Percentiles rank a stretch among this genome's conserved stretches.
Evolutionary conservation across 768 basidiomycete species (phyloP).

Genomic region (Podaxis sp.): DNA sequence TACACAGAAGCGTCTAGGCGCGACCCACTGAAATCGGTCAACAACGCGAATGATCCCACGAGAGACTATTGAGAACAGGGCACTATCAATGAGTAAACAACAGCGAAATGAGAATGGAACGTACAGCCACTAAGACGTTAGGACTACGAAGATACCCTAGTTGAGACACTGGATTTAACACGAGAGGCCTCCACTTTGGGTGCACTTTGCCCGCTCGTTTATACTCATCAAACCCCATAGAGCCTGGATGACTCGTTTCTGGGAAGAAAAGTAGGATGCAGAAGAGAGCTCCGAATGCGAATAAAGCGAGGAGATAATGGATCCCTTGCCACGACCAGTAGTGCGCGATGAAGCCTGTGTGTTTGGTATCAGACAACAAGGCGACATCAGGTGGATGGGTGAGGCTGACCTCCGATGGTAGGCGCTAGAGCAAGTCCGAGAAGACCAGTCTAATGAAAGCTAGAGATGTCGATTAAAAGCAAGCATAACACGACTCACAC

Average conservation of each 20-base stretch:
- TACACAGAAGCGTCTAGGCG: background rate
- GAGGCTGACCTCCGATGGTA: conserved; percentile 46
- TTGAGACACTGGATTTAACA: conserved; percentile 54
- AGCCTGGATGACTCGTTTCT: conserved; percentile 64
- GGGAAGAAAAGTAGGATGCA: conserved; percentile 49
- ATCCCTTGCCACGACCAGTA: conserved; percentile 62
- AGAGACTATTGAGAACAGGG: conserved; percentile 12
- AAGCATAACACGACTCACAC: conserved; percentile 29
- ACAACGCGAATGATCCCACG: conserved; percentile 23
- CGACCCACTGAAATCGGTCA: conserved; percentile 38
- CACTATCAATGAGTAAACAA: background rate
- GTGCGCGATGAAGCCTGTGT: conserved; percentile 44
- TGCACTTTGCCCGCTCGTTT: conserved; percentile 18
- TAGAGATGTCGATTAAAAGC: background rate
- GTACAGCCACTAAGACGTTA: conserved; percentile 48
- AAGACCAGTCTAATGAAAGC: conserved; percentile 40
- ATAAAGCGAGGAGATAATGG: conserved; percentile 44
- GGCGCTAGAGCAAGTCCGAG: conserved; percentile 64
- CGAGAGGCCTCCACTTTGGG: conserved; percentile 28
- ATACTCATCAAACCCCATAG: conserved; percentile 51
- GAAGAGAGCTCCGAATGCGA: conserved; percentile 39
- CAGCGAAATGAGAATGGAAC: conserved; percentile 26
- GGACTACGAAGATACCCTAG: conserved; percentile 51
- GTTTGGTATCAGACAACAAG: background rate
- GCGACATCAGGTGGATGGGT: background rate